Evolutionary conservation across 2,329 filamentous ascomycete genomes (phyloP), one percentile per base, ranked within the genome.

Genomic region (Cercospora sp.): DNA sequence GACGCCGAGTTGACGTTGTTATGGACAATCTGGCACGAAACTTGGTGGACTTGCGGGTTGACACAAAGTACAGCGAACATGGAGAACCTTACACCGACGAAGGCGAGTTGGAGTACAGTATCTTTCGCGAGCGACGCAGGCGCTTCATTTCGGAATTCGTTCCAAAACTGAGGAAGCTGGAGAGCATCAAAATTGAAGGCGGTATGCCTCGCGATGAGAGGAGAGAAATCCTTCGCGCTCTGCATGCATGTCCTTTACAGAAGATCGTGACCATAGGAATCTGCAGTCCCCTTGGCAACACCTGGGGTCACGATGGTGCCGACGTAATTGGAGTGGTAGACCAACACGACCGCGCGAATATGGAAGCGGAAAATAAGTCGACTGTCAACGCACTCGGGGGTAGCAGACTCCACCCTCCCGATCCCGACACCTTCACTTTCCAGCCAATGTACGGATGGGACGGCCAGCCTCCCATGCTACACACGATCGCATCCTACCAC

Each of bases 241-340:
- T 84, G 10, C 78, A 79, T 66, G 73, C 69, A 48, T 83, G 79
- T 58, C 78, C 79, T 0, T 65, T 84, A 4, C 75, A 80, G 67
- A 83, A 83, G 68, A 73, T 84, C 13, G 81, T 84, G 20, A 76
- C 83, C 70, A 84, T 84, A 23, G 82, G 82, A 5, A 77, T 80
- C 2, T 78, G 76, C 9, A 81, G 78, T 36, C 80, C 82, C 0
- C 70, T 81, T 3, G 82, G 82, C 5, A 84, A 84, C 62, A 81
- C 79, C 1, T 84, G 82, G 82, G 82, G 81, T 3, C 59, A 62
- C 0, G 70, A 77, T 18, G 82, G 80, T 1, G 63, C 71, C 1
- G 76, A 78, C 28, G 69, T 82, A 1, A 72, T 23, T 5, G 71
- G 69, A 12, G 58, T 67, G 18, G 60, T 74, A 10, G 60, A 68